Evolutionary conservation across 1,284 basidiomycete genomes (phyloP), one percentile per base, ranked within the genome.

Genomic region (Tranzscheliella williamsii): DNA sequence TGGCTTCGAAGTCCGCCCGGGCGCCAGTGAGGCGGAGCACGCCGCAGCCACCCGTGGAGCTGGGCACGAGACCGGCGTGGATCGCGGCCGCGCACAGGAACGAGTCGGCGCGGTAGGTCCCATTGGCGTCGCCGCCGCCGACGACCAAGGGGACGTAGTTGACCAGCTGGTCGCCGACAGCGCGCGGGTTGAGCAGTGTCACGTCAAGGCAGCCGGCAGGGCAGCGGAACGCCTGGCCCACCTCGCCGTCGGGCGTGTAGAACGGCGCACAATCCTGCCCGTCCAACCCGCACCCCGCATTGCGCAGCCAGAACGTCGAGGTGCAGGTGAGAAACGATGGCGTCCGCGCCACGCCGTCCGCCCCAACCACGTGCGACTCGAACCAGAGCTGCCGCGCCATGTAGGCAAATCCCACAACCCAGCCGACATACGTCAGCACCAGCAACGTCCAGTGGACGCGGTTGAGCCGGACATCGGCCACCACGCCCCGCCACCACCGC

Each of bases 31-130:
- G 81, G 29, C 85, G 81, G 20, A 90, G 72, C 11, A 84, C 81
- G n/a, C 83, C 87, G 67, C 90, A 93, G 11, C 90, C 90, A 2
- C 91, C 90, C 55, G 79, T 83, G 1, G 79, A 80, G 62, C 86
- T 80, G 45, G 81, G 83, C 50, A 89, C 82, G 22, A 88, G 66
- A 13, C 88, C 89, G 20, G 89, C 90, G 72, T 48, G 56, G 26
- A 87, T 82, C n/a, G 90, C 90, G 32, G 90, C 85, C 27, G 89
- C 85, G 74, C 91, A 93, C 26, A 92, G 83, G 75, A 91, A 93
- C 40, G 83, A 86, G 74, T 93, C 91, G 1, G 85, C 89, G 67
- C 91, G 82, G 70, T 91, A 92, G 3, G 60, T 58, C 8, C 42
- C 23, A 5, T 42, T 34, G 1, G 33, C 44, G 34, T 62, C 55